Evolutionary conservation across 106 monocot genomes (phyloP), one percentile per base, ranked within the genome.

Genomic region (Phalaenopsis aphrodite): DNA sequence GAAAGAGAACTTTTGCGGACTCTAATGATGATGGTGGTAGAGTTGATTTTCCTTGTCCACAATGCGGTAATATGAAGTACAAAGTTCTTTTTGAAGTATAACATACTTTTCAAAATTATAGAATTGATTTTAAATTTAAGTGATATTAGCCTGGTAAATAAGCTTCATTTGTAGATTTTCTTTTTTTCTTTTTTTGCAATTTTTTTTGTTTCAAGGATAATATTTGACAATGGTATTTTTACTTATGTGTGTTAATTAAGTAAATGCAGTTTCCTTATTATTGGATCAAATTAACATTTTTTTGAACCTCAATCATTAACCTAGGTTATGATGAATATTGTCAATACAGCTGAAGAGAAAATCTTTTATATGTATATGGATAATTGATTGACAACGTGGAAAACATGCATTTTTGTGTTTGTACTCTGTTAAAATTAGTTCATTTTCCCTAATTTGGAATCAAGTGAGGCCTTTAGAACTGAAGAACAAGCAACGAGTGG

Each of bases 11-110:
- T 80, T 77, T 78, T 11, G 55, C 82, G 75, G 41, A 36, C 42
- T 83, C 85, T 56, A 87, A 67, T 84, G 86, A 89, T 75, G 89
- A 82, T 47, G 78, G 56, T 36, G 66, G 79, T 79, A 72, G 75
- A 24, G 66, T 64, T 16, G 82, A 89, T 68, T 79, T 86, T 81
- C 82, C 77, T 45, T 97, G 97, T 57, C 92, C 89, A 78, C 97
- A 94, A 81, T 97, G 97, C 81, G 90, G 97, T 97, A 94, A 88
- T 71, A 15, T 80, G 58, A 79, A 46, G 78, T 43, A 9, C 41
- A 4, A 11, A 46, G 42, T 65, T 58, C 24, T 76, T 23, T 6
- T 74, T 74, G 19, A 3, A 5, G 3, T 4, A 12, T 14, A 71
- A 71, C 41, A 16, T 71, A 39, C 38, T 39, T 71, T 41, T 14